Percentiles rank a stretch among this genome's conserved stretches.
Conservation (phyloP, 805 yeast species). For the Barnettozyma sp. region DNA sequence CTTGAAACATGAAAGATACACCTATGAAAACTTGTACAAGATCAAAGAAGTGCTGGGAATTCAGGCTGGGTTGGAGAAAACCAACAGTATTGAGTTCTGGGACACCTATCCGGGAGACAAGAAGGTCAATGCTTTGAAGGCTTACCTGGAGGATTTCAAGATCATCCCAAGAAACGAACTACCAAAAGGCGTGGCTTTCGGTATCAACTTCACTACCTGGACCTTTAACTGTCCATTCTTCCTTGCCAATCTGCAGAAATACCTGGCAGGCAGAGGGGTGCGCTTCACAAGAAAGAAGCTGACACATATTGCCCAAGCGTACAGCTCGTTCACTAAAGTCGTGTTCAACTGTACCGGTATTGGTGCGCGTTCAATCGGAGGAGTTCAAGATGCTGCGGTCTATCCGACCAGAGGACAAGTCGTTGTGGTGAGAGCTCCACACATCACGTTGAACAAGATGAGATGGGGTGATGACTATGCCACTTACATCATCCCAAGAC, state of each 20-base stretch:
- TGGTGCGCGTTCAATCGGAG: conserved; percentile 57
- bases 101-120: conserved; percentile 38
- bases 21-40: conserved; percentile 42
- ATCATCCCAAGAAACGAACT: conserved; percentile 31
- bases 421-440: conserved; percentile 65
- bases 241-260: conserved; percentile 38
- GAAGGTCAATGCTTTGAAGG: conserved; percentile 41
- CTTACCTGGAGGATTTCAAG: conserved; percentile 43
- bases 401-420: conserved; percentile 82
- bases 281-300: conserved; percentile 39
- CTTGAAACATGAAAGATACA: conserved; percentile 45
- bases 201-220: conserved; percentile 51
- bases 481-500: conserved; percentile 69
- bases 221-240: conserved; percentile 68
- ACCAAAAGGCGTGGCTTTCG: conserved; percentile 49
- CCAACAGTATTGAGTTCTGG: conserved; percentile 56
- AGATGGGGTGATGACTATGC: conserved; percentile 57
- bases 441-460: conserved; percentile 49
- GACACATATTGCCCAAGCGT: conserved; percentile 53
- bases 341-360: conserved; percentile 77
- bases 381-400: conserved; percentile 53
- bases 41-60: conserved; percentile 43
- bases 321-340: conserved; percentile 23
- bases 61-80: conserved; percentile 44
- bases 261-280: conserved; percentile 45